Evolutionary conservation across 2,329 filamentous ascomycete genomes (phyloP).

Genomic region (Alternaria metachromatica): DNA sequence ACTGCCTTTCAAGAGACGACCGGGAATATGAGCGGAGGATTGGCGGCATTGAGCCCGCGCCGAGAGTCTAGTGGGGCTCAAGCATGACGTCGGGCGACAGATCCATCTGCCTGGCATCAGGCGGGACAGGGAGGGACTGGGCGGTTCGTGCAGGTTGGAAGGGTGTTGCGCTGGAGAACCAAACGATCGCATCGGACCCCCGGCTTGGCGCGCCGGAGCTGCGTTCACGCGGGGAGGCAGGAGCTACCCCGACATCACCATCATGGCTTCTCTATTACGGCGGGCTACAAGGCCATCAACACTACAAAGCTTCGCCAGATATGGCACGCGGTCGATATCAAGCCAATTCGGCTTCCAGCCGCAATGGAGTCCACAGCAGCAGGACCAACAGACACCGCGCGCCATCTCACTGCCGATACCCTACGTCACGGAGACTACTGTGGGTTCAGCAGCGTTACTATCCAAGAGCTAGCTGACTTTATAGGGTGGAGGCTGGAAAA

Average conservation of each 20-base stretch:
- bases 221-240: constrained; percentile 4
- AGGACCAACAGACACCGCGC: constrained; percentile 34
- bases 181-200: constrained; percentile 19
- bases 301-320: constrained; percentile 12
- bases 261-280: constrained; percentile 43
- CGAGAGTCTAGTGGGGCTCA: constrained; percentile 17
- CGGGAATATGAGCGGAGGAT: constrained; percentile 17
- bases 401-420: constrained; percentile 55
- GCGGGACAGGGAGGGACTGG: constrained; percentile 3
- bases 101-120: constrained; percentile 40
- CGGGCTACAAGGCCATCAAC: constrained; percentile 27
- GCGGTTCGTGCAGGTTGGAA: not conserved
- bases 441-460: constrained; percentile 30
- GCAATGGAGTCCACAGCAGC: constrained; percentile 22
- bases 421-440: constrained; percentile 59
- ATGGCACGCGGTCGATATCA: constrained; percentile 33
- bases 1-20: constrained; percentile 21
- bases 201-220: constrained; percentile 29
- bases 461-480: constrained; percentile 35
- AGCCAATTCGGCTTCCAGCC: constrained; percentile 34
- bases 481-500: constrained; percentile 60
- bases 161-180: constrained; percentile 4
- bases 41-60: constrained; percentile 15
- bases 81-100: constrained; percentile 25
- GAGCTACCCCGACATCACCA: constrained; percentile 18